Evolutionary conservation across 2,329 filamentous ascomycete species (phyloP).

Genomic region (Phaeosphaeriaceae sp.): DNA sequence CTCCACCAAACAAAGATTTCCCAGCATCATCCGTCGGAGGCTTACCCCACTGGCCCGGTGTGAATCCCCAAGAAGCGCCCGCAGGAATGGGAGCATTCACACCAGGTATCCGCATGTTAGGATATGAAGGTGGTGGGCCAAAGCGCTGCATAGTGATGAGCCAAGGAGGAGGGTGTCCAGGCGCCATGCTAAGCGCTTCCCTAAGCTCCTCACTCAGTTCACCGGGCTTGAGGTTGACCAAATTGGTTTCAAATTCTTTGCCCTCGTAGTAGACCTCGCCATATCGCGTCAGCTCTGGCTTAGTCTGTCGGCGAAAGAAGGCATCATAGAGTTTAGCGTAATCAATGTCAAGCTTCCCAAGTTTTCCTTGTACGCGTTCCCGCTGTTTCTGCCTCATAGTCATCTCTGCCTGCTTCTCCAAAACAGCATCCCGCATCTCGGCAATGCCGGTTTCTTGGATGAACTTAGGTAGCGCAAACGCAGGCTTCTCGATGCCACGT

Average conservation of each 20-base stretch:
- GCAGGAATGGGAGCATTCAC: conserved; percentile 91
- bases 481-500: conserved; percentile 92
- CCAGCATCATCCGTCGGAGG: conserved; percentile 94
- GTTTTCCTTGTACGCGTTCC: conserved; percentile 91
- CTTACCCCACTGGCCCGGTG: conserved; percentile 94
- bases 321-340: conserved; percentile 98
- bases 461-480: conserved; percentile 92
- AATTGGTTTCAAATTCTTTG: conserved; percentile 96
- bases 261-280: conserved; percentile 99
- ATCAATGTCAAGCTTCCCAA: conserved; percentile 97
- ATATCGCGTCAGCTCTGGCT: conserved; percentile 90
- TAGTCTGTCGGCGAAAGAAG: conserved; percentile 97
- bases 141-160: conserved; percentile 95
- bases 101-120: conserved; percentile 91
- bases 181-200: conserved; percentile 91
- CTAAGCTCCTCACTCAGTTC: conserved; percentile 88
- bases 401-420: conserved; percentile 94
- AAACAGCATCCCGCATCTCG: conserved; percentile 95
- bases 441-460: conserved; percentile 97
- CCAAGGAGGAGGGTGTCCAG: conserved; percentile 93
- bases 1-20: conserved; percentile 87
- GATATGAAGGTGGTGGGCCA: conserved; percentile 92
- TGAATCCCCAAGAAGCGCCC: conserved; percentile 92
- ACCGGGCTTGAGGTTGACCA: conserved; percentile 86
- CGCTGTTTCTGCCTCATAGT: conserved; percentile 93